Evolutionary conservation across 1,284 basidiomycete genomes (phyloP).

Genomic region (Cryptococcus neoformans): DNA sequence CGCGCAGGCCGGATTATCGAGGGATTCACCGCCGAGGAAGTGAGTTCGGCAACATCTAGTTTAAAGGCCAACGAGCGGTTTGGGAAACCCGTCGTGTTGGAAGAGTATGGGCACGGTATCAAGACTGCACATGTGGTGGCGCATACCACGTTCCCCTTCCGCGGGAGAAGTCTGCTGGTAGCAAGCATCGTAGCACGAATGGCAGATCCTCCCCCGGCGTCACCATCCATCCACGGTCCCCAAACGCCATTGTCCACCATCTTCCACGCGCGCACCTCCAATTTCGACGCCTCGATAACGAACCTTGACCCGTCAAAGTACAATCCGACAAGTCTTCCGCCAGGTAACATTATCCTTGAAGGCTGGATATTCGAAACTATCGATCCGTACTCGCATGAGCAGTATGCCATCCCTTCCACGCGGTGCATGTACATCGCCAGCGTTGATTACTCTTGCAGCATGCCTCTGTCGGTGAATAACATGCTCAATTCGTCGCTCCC

Average conservation of each 20-base stretch:
- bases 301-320: conserved; percentile 61
- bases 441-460: conserved; percentile 82
- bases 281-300: conserved; percentile 64
- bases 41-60: conserved; percentile 68
- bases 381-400: conserved; percentile 93
- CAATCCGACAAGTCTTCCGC: conserved; percentile 70
- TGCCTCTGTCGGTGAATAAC: conserved; percentile 83
- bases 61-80: conserved; percentile 38
- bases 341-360: conserved; percentile 82
- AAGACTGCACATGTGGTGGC: conserved; percentile 53
- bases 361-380: conserved; percentile 97
- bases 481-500: conserved; percentile 76
- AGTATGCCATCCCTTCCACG: conserved; percentile 92
- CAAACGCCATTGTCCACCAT: conserved; percentile 55
- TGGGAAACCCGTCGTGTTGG: conserved; percentile 65
- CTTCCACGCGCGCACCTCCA: conserved; percentile 68
- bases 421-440: conserved; percentile 83
- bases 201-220: conserved; percentile 50
- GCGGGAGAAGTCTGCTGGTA: conserved; percentile 81
- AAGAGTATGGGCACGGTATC: conserved; percentile 76
- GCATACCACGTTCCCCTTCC: conserved; percentile 83
- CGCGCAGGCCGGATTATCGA: conserved; percentile 90
- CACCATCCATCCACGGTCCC: conserved; percentile 44
- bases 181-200: conserved; percentile 70
- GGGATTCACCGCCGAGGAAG: conserved; percentile 89